phyloP scores from a whole-genome alignment of 2,329 filamentous ascomycete species.

The Ophiostoma perfectum region DNA sequence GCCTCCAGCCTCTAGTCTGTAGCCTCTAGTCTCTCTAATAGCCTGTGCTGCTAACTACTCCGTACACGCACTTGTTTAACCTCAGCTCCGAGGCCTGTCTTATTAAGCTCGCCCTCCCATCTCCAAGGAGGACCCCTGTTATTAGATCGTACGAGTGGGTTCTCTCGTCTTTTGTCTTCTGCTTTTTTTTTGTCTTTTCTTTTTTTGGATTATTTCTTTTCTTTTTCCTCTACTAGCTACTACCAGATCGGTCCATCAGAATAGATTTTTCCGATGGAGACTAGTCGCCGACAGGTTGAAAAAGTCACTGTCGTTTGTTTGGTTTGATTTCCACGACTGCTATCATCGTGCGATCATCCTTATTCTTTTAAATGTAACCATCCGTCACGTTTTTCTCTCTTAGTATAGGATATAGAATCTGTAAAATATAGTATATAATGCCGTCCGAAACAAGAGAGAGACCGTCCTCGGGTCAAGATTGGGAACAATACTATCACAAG shows the following conservation, averaged over 20 bases:
- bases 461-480: no score
- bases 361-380: no score
- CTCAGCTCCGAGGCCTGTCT: conserved; percentile 8
- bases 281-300: no score
- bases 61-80: neutral
- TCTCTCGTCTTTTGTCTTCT: neutral
- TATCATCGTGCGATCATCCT: no score
- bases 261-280: neutral
- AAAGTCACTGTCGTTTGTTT: no score
- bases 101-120: conserved; percentile 7
- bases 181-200: neutral
- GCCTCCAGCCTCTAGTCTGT: neutral
- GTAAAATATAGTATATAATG: no score
- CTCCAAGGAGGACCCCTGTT: conserved; percentile 3
- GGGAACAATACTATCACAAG: no score
- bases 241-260: neutral
- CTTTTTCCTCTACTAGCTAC: neutral
- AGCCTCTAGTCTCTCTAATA: neutral
- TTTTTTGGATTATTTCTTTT: neutral
- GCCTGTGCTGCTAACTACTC: neutral
- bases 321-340: no score
- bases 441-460: no score
- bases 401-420: no score
- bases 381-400: no score
- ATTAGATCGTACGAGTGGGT: conserved; percentile 9